These are phyloP conservation scores for Pseudoperonospora humuli DNA, from an alignment of 352 stramenopile species.

Conservation along the genomic window DNA sequence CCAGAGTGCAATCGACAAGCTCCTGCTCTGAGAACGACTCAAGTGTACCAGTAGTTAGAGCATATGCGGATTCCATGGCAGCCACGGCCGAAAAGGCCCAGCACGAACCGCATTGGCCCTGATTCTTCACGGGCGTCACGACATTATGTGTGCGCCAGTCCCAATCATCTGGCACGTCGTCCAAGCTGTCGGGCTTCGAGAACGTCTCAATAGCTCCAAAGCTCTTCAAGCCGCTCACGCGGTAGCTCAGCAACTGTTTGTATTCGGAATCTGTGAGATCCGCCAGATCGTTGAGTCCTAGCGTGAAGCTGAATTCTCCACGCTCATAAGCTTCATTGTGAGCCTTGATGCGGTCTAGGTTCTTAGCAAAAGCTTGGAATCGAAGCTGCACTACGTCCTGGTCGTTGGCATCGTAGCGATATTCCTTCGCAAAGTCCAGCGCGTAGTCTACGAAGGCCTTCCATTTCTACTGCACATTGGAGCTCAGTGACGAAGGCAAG, in stretches of 20 bases:
- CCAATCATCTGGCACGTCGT: conserved; percentile 56
- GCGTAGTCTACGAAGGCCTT: conserved; percentile 48
- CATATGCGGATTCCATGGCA: conserved; percentile 87
- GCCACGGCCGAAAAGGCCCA: conserved; percentile 95
- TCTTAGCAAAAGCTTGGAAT: conserved; percentile 41
- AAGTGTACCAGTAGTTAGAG: conserved; percentile 61
- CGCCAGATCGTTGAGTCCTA: conserved; percentile 40
- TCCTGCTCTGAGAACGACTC: conserved; percentile 90
- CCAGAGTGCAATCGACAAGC: conserved; percentile 90
- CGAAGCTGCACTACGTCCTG: conserved; percentile 29
- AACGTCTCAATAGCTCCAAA: conserved; percentile 15
- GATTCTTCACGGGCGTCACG: conserved; percentile 87
- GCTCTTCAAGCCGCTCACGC: background rate
- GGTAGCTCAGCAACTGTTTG: conserved; percentile 30
- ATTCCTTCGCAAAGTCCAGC: conserved; percentile 44
- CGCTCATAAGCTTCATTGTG: conserved; percentile 44
- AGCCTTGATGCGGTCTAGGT: conserved; percentile 37
- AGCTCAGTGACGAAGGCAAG: conserved; percentile 7
- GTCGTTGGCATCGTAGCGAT: conserved; percentile 32
- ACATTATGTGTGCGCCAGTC: conserved; percentile 62
- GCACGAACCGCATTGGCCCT: conserved; percentile 95
- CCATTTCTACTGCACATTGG: conserved; percentile 28
- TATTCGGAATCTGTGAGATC: conserved; percentile 37
- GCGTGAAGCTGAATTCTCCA: conserved; percentile 39
- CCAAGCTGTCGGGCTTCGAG: conserved; percentile 6